Percentiles rank a stretch among this genome's conserved stretches.
phyloP scores from a whole-genome alignment of 78 protist genomes.

The Goniomonas avonlea region DNA sequence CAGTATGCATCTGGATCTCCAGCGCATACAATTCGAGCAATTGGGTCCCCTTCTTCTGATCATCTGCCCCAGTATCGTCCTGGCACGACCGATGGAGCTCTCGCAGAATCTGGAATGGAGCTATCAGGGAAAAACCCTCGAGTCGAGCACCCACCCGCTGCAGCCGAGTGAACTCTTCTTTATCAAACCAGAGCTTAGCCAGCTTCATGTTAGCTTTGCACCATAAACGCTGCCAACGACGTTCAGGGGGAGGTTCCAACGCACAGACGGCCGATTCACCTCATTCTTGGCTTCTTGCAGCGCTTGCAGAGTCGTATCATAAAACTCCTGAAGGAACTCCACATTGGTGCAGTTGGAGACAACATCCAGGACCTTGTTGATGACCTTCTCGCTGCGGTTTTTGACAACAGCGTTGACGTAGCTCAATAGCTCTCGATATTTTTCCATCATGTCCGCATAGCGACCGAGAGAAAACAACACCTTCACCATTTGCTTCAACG shows the following conservation, averaged over 20 bases:
- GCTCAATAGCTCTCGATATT: slow-evolving; percentile 24
- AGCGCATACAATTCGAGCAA: slow-evolving; percentile 85
- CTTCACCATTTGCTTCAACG: slow-evolving; percentile 59
- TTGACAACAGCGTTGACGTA: slow-evolving; percentile 62
- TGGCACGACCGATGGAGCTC: slow-evolving; percentile 23
- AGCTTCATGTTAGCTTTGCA: slow-evolving; percentile 64
- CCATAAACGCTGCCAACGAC: slow-evolving; percentile 56
- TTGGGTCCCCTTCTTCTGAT: slow-evolving; percentile 54
- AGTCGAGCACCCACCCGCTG: not conserved
- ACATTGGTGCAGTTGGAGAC: slow-evolving; percentile 24
- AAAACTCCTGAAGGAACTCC: slow-evolving; percentile 25
- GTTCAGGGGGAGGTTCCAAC: not conserved
- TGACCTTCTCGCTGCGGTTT: slow-evolving; percentile 63
- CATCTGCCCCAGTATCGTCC: slow-evolving; percentile 51
- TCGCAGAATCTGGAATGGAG: not conserved
- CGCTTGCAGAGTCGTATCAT: slow-evolving; percentile 41
- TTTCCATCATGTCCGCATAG: slow-evolving; percentile 21
- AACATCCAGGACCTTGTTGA: slow-evolving; percentile 58
- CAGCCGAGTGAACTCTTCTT: slow-evolving; percentile 32
- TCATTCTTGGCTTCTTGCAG: slow-evolving; percentile 41
- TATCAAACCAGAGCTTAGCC: slow-evolving; percentile 52
- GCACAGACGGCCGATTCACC: not conserved
- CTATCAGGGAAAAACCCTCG: not conserved
- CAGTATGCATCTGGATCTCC: slow-evolving; percentile 87
- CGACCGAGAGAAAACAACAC: slow-evolving; percentile 8